Conservation (phyloP, 2,329 filamentous ascomycete genomes). For the Fusarium fujikuroi region DNA sequence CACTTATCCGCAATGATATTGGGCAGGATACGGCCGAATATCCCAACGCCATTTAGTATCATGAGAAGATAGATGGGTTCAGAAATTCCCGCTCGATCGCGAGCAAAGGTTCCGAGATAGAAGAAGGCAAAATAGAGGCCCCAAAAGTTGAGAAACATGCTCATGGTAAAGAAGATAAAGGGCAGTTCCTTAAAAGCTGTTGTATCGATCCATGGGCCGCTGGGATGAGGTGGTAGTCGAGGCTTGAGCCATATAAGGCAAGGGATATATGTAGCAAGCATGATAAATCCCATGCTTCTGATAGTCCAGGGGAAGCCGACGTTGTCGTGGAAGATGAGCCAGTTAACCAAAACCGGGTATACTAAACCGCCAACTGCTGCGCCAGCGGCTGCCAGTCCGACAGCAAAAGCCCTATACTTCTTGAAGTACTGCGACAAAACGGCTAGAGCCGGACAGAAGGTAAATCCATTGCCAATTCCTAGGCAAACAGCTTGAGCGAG, state of each 20-base stretch:
- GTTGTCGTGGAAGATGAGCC: slow-evolving; percentile 54
- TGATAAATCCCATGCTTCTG: slow-evolving; percentile 59
- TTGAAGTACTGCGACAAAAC: slow-evolving; percentile 72
- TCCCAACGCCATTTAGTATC: slow-evolving; percentile 64
- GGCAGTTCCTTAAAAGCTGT: slow-evolving; percentile 55
- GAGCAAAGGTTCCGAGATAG: slow-evolving; percentile 61
- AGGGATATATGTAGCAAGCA: slow-evolving; percentile 53
- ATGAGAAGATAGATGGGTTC: slow-evolving; percentile 48
- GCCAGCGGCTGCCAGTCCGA: slow-evolving; percentile 68
- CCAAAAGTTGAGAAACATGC: slow-evolving; percentile 51
- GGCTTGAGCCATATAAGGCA: slow-evolving; percentile 54
- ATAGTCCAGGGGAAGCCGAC: slow-evolving; percentile 68
- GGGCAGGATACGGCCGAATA: slow-evolving; percentile 61
- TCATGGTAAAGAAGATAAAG: slow-evolving; percentile 49
- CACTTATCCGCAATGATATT: slow-evolving; percentile 59
- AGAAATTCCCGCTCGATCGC: slow-evolving; percentile 43
- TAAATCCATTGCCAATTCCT: slow-evolving; percentile 63
- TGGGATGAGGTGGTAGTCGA: slow-evolving; percentile 52
- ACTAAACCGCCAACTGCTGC: slow-evolving; percentile 65
- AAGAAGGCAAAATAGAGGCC: slow-evolving; percentile 57
- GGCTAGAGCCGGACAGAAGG: slow-evolving; percentile 68
- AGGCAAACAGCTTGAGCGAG: slow-evolving; percentile 61
- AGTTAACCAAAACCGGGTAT: slow-evolving; percentile 60
- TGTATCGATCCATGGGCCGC: slow-evolving; percentile 56
- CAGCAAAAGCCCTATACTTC: slow-evolving; percentile 63